Evolutionary conservation across 768 basidiomycete species (phyloP).

Genomic region (Rhodosporidiobolus sp.): DNA sequence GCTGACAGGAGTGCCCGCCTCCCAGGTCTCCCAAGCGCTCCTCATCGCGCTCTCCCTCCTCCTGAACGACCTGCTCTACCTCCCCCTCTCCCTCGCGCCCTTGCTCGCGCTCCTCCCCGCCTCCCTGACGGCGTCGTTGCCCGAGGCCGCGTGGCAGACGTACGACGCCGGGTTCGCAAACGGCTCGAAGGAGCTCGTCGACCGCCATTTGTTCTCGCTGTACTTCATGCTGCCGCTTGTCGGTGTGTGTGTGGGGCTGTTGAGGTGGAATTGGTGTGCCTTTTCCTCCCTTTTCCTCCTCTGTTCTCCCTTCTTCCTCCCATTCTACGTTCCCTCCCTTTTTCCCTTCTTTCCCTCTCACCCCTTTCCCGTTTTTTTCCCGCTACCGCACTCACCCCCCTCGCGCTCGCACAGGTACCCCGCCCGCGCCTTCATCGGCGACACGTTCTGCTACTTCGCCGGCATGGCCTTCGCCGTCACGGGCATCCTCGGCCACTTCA

Average conservation of each 20-base stretch:
- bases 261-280: slow-evolving; percentile 88
- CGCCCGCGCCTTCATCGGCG: slow-evolving; percentile 88
- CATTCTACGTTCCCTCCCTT: not conserved
- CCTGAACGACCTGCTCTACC: slow-evolving; percentile 85
- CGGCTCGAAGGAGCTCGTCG: slow-evolving; percentile 80
- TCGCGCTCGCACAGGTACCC: slow-evolving; percentile 69
- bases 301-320: not conserved
- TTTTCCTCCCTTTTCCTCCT: not conserved
- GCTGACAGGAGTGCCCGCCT: not conserved
- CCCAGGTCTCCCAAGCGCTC: slow-evolving; percentile 73
- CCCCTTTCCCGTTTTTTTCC: not conserved
- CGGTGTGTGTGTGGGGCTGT: slow-evolving; percentile 80
- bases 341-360: not conserved
- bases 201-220: slow-evolving; percentile 88
- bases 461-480: slow-evolving; percentile 99
- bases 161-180: slow-evolving; percentile 65
- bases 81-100: slow-evolving; percentile 57
- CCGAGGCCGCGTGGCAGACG: slow-evolving; percentile 75
- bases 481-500: slow-evolving; percentile 94
- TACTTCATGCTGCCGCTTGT: slow-evolving; percentile 97
- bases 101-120: slow-evolving; percentile 52
- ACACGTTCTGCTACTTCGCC: slow-evolving; percentile 94
- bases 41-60: slow-evolving; percentile 88
- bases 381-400: too few relatives aligned
- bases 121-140: slow-evolving; percentile 64